Evolutionary conservation across 1,139 yeast species (phyloP), one percentile per base, ranked within the genome.

Genomic region (Yamadazyma taylorii): DNA sequence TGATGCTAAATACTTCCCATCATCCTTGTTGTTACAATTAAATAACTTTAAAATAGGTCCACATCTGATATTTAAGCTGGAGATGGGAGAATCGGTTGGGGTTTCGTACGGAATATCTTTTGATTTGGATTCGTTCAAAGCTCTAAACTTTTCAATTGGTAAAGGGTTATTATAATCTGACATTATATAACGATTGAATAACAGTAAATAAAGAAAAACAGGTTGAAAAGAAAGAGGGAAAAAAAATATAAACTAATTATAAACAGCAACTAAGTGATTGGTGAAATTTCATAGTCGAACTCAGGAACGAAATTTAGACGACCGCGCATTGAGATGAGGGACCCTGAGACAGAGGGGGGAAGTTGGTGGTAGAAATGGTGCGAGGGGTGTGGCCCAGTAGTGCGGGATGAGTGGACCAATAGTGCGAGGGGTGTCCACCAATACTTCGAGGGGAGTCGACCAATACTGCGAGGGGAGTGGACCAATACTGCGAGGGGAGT

Each of bases 11-110:
- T 87, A 88, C 39, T 72, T 64, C 31, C 58, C 48, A 8, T 62
- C 40, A 1, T 66, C 65, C 21, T 73, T 58, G 46, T 74, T 79
- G 27, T 74, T 66, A 44, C 83, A 75, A 4, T 85, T 89, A 40
- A 78, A 64, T 38, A 83, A 73, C 42, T 92, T 69, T 40, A 89
- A 62, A 25, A 82, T 66, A 0, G 97, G 97, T 1, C 97, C 97
- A 56, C 92, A 84, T 43, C 72, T 66, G 34, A 82, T 68, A 36
- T 76, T 69, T n/a, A 77, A 51, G 3, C 53, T 64, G 5, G 55
- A 61, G 23, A 63, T 43, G 15, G 58, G 57, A 11, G 56, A 57
- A 3, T 54, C 53, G 11, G 33, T 40, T 1, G 73, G 73, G 26
- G 52, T 45, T 16, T 50, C 46, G 9, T 51, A 50, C 5, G 71